phyloP scores from a whole-genome alignment of 306 rosid genomes.

The Trifolium repens region DNA sequence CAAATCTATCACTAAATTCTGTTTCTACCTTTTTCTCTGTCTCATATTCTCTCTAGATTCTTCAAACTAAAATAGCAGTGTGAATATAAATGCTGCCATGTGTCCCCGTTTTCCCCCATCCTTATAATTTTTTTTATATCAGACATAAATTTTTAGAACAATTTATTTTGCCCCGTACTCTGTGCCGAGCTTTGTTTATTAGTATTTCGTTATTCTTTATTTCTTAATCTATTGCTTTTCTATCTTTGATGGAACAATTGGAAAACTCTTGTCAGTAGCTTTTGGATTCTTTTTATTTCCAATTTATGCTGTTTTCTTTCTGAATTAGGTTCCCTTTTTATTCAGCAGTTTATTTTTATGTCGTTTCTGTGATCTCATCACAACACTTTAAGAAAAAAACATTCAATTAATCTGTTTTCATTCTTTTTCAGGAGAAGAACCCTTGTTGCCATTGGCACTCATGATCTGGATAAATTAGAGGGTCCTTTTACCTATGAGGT shows the following conservation, averaged over 20 bases:
- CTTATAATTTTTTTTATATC: neutral
- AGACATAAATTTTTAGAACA: neutral
- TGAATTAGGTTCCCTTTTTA: slow-evolving; percentile 6
- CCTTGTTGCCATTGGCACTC: slow-evolving; percentile 97
- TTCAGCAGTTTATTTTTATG: neutral
- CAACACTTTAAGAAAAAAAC: neutral
- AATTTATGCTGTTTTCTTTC: neutral
- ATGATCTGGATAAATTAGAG: slow-evolving; percentile 83
- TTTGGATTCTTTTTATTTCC: slow-evolving; percentile 15
- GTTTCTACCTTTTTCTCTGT: neutral
- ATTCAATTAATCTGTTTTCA: slow-evolving; percentile 32
- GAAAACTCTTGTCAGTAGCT: neutral
- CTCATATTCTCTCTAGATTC: neutral
- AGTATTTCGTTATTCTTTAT: neutral
- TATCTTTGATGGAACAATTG: neutral
- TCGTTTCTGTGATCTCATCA: slow-evolving; percentile 12
- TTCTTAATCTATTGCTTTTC: neutral
- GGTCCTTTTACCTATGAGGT: slow-evolving; percentile 96
- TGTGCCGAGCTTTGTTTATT: neutral
- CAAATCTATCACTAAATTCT: neutral
- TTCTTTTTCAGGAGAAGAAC: slow-evolving; percentile 73
- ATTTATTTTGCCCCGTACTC: neutral
- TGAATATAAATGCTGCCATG: slow-evolving; percentile 4
- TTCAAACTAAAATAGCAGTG: slow-evolving; percentile 5
- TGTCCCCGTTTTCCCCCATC: slow-evolving; percentile 3